Percentiles rank a stretch among this genome's conserved stretches.
Conservation (phyloP, 169 alveolate genomes). For the Plasmodium reichenowi region DNA sequence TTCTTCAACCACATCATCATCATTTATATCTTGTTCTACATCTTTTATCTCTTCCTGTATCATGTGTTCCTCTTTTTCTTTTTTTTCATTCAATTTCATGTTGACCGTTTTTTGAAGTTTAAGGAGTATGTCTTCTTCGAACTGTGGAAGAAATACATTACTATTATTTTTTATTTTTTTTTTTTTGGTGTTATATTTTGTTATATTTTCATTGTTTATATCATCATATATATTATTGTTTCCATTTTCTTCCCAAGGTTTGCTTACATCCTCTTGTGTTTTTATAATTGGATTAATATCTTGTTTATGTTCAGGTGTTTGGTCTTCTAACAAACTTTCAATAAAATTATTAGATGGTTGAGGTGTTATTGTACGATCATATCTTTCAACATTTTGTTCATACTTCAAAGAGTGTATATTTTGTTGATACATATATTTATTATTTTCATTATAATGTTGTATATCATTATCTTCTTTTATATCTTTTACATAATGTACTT, state of each 20-base stretch:
- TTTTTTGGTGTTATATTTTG: not conserved
- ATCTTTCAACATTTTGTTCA: no score
- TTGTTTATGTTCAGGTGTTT: not conserved
- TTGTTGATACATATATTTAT: not conserved
- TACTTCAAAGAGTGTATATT: not conserved
- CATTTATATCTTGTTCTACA: not conserved
- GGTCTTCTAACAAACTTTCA: constrained; percentile 12
- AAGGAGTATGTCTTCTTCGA: constrained; percentile 45
- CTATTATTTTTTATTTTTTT: constrained; percentile 27
- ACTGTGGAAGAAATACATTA: constrained; percentile 16
- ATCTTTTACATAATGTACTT: no score
- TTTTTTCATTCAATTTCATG: not conserved
- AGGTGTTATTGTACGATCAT: no score
- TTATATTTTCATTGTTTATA: not conserved
- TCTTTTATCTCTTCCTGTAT: not conserved
- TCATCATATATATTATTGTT: not conserved
- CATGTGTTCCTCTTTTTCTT: not conserved
- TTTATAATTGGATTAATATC: not conserved
- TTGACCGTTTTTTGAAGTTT: constrained; percentile 40
- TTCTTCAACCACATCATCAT: constrained; percentile 6
- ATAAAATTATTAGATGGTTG: constrained; percentile 19
- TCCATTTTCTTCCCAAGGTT: not conserved
- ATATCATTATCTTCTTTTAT: not conserved
- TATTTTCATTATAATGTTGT: not conserved
- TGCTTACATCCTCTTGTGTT: not conserved